Evolutionary conservation across 1,284 basidiomycete genomes (phyloP), one percentile per base, ranked within the genome.

Genomic region (Leccinum pallidistipes): DNA sequence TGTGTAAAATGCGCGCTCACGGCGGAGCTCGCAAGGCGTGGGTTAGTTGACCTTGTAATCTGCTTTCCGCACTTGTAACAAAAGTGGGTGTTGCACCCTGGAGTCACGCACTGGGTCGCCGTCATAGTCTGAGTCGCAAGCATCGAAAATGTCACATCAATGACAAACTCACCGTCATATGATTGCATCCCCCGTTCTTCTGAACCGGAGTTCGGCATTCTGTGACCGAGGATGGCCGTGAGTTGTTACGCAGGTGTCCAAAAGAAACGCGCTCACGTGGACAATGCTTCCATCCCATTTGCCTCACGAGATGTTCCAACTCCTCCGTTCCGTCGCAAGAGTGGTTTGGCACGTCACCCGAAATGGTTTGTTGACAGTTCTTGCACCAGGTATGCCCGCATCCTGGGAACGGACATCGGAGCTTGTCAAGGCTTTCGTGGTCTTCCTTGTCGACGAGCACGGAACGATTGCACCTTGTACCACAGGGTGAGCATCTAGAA

Each of bases 71-170:
- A 88, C 21, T 69, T 64, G 64, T 88, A 88, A 65, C 86, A 87
- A 65, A 87, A 87, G 65, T 87, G 86, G 14, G 79, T 80, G 69
- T 84, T 86, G 68, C 86, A 88, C n/a, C 80, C 82, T 1, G 83
- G 84, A 0, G 80, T 71, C 54, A 73, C 75, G 65, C 86, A 88
- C 86, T 87, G 52, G 34, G 32, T 53, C n/a, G 47, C 36, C 40
- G 9, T 43, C n/a, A n/a, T 43, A n/a, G 40, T 43, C 40, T 9
- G n/a, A 43, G 16, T 40, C 38, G 16, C 38, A 21, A 21, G 8
- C 49, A 27, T 45, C n/a, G 8, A 38, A 47, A 34, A 47, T 16
- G 10, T 6, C 21, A n/a, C 38, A 32, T 54, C 36, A 61, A 31
- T 16, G 12, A 50, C 12, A 24, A 31, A 68, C 83, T 71, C 61